Evolutionary conservation across 345 rosid species (phyloP).

Genomic region (Gossypium anomalum): DNA sequence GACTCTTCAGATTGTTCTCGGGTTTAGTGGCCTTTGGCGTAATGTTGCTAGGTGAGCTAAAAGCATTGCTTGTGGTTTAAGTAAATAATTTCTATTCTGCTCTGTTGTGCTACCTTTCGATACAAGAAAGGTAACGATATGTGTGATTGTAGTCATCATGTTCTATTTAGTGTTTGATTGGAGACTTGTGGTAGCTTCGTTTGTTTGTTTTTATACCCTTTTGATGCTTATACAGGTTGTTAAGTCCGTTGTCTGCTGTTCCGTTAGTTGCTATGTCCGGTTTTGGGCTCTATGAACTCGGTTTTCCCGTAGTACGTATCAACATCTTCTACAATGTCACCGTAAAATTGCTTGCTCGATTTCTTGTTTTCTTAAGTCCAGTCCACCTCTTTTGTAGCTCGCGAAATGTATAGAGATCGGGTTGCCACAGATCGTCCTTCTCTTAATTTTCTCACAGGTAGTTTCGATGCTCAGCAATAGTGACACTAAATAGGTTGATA

Average conservation of each 20-base stretch:
- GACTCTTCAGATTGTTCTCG: slow-evolving; percentile 77
- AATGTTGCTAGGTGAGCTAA: slow-evolving; percentile 76
- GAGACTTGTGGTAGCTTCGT: not conserved
- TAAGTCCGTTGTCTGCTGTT: slow-evolving; percentile 86
- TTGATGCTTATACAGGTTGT: slow-evolving; percentile 46
- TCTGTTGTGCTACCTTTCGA: not conserved
- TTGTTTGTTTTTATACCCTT: not conserved
- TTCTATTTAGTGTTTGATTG: not conserved
- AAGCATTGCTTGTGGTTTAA: not conserved
- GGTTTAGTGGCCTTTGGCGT: slow-evolving; percentile 98
- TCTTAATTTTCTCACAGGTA: slow-evolving; percentile 86
- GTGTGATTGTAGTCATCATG: not conserved
- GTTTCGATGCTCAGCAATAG: not conserved
- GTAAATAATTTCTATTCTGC: not conserved
- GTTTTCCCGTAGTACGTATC: slow-evolving; percentile 76
- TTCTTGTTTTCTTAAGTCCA: slow-evolving; percentile 8
- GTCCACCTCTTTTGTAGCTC: slow-evolving; percentile 40
- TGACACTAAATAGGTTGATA: not conserved
- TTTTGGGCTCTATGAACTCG: slow-evolving; percentile 86
- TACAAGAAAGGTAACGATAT: not conserved
- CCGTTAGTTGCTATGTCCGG: slow-evolving; percentile 88
- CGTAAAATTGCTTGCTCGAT: not conserved
- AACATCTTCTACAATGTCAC: not conserved
- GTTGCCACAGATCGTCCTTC: slow-evolving; percentile 71
- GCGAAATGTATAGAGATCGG: slow-evolving; percentile 95